Evolutionary conservation across 2,329 filamentous ascomycete species (phyloP).

Genomic region (Colletotrichum limetticola): DNA sequence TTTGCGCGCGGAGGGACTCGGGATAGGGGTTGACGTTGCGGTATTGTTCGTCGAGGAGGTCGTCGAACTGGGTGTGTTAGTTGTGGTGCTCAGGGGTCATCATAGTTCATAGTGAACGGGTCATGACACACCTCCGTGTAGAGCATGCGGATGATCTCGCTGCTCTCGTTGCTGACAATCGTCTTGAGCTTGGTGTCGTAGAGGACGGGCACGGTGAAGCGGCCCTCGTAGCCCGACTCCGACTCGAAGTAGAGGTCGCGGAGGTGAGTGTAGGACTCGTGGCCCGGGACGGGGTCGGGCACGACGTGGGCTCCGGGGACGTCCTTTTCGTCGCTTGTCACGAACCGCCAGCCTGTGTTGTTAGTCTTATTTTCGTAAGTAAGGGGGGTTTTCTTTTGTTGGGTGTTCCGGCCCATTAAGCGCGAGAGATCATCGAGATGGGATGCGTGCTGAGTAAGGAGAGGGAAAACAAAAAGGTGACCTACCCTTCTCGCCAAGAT

Average conservation of each 20-base stretch:
- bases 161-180: slow-evolving; percentile 93
- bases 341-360: slow-evolving; percentile 82
- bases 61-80: slow-evolving; percentile 69
- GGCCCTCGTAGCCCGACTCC: slow-evolving; percentile 76
- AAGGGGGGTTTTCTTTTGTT: background rate
- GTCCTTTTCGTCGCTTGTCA: slow-evolving; percentile 65
- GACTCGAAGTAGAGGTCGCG: slow-evolving; percentile 83
- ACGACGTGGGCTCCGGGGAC: slow-evolving; percentile 70
- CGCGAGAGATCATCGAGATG: background rate
- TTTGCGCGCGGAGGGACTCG: slow-evolving; percentile 67
- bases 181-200: slow-evolving; percentile 80
- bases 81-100: no score
- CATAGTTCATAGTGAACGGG: no score
- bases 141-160: slow-evolving; percentile 93
- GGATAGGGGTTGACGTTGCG: slow-evolving; percentile 76
- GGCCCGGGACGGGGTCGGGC: slow-evolving; percentile 75
- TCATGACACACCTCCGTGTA: slow-evolving; percentile 63
- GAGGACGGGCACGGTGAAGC: slow-evolving; percentile 89
- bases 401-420: no score
- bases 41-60: slow-evolving; percentile 69
- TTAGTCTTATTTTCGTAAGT: background rate
- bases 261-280: slow-evolving; percentile 75
- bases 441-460: background rate
- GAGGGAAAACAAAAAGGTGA: background rate
- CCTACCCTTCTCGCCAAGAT: slow-evolving; percentile 71